Evolutionary conservation across 495 filamentous ascomycete species (phyloP).

Genomic region (Letharia columbiana): DNA sequence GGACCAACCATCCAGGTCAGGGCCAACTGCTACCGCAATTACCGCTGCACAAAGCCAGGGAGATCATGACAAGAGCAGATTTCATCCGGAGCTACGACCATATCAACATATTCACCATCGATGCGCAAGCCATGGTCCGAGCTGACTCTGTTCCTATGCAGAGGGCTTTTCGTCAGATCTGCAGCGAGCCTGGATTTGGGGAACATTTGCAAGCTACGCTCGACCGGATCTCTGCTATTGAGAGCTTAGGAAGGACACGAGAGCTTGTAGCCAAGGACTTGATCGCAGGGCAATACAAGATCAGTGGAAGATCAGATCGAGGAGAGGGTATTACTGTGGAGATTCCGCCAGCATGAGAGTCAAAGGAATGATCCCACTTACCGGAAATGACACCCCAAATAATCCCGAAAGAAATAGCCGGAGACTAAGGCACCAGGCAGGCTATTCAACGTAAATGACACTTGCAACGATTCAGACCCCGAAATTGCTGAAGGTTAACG

Average conservation of each 20-base stretch:
- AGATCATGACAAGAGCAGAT: constrained; percentile 92
- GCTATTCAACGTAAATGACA: background rate
- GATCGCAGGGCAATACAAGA: constrained; percentile 65
- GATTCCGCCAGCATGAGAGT: background rate
- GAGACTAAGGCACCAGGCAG: background rate
- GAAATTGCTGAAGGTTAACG: background rate
- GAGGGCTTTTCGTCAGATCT: constrained; percentile 78
- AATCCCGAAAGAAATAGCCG: background rate
- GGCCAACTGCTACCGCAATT: constrained; percentile 78
- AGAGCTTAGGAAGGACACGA: constrained; percentile 82
- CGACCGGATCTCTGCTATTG: constrained; percentile 77
- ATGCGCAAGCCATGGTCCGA: constrained; percentile 75
- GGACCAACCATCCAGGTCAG: constrained; percentile 48
- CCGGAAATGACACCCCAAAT: background rate
- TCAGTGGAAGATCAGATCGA: constrained; percentile 35
- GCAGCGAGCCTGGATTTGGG: constrained; percentile 61
- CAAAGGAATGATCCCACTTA: background rate
- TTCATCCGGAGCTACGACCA: constrained; percentile 91
- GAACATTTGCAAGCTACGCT: constrained; percentile 75
- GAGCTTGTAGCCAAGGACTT: constrained; percentile 85
- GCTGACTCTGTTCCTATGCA: constrained; percentile 97
- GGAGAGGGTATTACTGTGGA: constrained; percentile 17
- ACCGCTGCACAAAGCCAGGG: constrained; percentile 72
- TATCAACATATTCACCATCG: constrained; percentile 92
- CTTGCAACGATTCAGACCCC: background rate